Evolutionary conservation across 495 filamentous ascomycete genomes (phyloP).

Genomic region (Pyronema domesticum): DNA sequence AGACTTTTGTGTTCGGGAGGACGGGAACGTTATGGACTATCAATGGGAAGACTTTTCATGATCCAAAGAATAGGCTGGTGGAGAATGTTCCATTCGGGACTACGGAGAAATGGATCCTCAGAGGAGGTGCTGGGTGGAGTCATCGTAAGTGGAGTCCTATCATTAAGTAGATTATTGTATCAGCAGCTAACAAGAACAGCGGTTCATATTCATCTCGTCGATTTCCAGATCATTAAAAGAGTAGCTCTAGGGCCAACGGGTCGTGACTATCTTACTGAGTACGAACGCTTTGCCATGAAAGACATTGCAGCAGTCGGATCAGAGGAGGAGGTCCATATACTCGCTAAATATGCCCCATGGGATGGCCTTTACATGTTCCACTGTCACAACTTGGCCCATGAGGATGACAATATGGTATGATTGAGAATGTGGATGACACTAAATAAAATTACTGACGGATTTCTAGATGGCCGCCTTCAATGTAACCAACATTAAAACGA

Average conservation of each 20-base stretch:
- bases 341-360: slow-evolving; percentile 34
- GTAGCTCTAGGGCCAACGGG: slow-evolving; percentile 23
- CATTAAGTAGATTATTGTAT: slow-evolving; percentile 39
- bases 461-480: slow-evolving; percentile 41
- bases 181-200: slow-evolving; percentile 30
- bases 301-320: slow-evolving; percentile 35
- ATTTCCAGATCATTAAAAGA: slow-evolving; percentile 34
- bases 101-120: slow-evolving; percentile 36
- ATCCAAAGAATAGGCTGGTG: slow-evolving; percentile 34
- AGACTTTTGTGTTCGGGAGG: slow-evolving; percentile 32
- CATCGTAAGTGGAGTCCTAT: slow-evolving; percentile 34
- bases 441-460: background rate
- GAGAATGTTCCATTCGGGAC: slow-evolving; percentile 34
- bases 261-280: slow-evolving; percentile 28
- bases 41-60: slow-evolving; percentile 35
- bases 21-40: slow-evolving; percentile 29
- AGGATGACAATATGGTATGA: slow-evolving; percentile 40
- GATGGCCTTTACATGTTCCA: slow-evolving; percentile 42
- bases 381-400: slow-evolving; percentile 42
- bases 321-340: slow-evolving; percentile 18
- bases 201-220: slow-evolving; percentile 42
- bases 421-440: background rate
- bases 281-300: slow-evolving; percentile 36
- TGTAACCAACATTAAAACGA: slow-evolving; percentile 30
- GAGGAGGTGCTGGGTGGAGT: slow-evolving; percentile 31